A percentile compares a stretch with the other conserved stretches of the same genome.
Evolutionary conservation across 2,329 filamentous ascomycete genomes (phyloP).

Genomic region (Saccharata proteae): DNA sequence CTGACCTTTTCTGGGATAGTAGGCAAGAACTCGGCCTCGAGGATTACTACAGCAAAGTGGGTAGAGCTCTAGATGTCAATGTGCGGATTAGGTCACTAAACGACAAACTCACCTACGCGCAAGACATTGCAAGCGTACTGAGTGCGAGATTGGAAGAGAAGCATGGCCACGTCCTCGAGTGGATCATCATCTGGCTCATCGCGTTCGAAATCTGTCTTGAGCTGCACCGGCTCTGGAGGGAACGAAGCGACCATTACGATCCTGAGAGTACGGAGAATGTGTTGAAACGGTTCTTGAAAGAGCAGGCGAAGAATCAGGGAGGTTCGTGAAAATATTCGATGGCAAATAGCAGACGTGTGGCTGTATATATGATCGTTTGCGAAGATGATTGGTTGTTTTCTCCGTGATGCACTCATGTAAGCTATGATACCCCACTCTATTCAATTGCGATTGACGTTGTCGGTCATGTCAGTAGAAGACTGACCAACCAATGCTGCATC

Average conservation of each 20-base stretch:
- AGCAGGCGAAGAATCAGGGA: too few relatives aligned
- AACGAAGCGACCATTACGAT: conserved; percentile 36
- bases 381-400: too few relatives aligned
- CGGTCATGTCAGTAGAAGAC: too few relatives aligned
- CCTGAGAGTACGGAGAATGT: conserved; percentile 28
- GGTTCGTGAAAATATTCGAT: too few relatives aligned
- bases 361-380: too few relatives aligned
- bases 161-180: conserved; percentile 77
- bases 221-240: conserved; percentile 59
- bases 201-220: conserved; percentile 87
- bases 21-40: conserved; percentile 80
- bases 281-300: conserved; percentile 23
- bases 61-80: conserved; percentile 78
- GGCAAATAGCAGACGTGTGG: too few relatives aligned
- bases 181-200: conserved; percentile 92
- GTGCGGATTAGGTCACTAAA: conserved; percentile 85
- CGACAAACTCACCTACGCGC: conserved; percentile 95
- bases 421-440: too few relatives aligned
- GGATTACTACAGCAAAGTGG: conserved; percentile 90
- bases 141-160: conserved; percentile 83
- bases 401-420: too few relatives aligned
- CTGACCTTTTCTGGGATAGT: conserved; percentile 94
- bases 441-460: too few relatives aligned
- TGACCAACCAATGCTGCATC: too few relatives aligned
- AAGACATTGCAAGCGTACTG: conserved; percentile 83